A percentile compares a stretch with the other conserved stretches of the same genome.
phyloP scores from a whole-genome alignment of 805 yeast species.

The Diddensiella transvaalensis region DNA sequence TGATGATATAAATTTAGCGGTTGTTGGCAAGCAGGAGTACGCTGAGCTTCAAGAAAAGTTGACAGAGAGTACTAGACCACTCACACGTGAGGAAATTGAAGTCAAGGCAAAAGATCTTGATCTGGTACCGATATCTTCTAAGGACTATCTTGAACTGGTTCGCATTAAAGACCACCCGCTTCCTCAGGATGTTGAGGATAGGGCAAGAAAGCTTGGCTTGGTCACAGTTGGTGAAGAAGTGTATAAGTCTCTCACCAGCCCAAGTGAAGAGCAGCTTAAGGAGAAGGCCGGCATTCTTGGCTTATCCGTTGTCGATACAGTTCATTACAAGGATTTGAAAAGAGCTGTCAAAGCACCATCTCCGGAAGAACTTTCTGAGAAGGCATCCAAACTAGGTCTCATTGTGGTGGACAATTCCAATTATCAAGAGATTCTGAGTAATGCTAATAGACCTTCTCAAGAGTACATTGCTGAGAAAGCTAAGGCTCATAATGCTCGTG shows the following conservation, averaged over 20 bases:
- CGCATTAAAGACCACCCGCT: conserved; percentile 16
- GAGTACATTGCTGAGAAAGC: conserved; percentile 29
- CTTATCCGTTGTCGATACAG: conserved; percentile 33
- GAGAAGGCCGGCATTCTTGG: conserved; percentile 27
- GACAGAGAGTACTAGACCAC: conserved; percentile 5
- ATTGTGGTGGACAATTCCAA: conserved; percentile 24
- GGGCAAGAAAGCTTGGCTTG: conserved; percentile 19
- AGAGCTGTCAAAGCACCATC: conserved; percentile 21
- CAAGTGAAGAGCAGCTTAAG: conserved; percentile 22
- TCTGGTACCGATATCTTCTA: conserved; percentile 26
- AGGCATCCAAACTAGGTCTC: conserved; percentile 23
- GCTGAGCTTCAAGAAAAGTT: conserved; percentile 1
- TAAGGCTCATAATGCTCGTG: conserved; percentile 16
- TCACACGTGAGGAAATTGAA: conserved; percentile 20
- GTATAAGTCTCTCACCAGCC: conserved; percentile 9
- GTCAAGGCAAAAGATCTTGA: conserved; percentile 24
- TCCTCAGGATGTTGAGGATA: conserved; percentile 12
- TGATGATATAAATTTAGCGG: background rate
- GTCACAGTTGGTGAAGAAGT: conserved; percentile 25
- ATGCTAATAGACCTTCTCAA: conserved; percentile 17
- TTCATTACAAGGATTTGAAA: conserved; percentile 30
- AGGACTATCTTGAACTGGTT: conserved; percentile 13
- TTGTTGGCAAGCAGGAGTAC: background rate
- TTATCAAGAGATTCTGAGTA: conserved; percentile 20
- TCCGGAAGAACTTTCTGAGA: conserved; percentile 20